Conservation (phyloP, 2,329 filamentous ascomycete species). For the Fusarium stilboides region DNA sequence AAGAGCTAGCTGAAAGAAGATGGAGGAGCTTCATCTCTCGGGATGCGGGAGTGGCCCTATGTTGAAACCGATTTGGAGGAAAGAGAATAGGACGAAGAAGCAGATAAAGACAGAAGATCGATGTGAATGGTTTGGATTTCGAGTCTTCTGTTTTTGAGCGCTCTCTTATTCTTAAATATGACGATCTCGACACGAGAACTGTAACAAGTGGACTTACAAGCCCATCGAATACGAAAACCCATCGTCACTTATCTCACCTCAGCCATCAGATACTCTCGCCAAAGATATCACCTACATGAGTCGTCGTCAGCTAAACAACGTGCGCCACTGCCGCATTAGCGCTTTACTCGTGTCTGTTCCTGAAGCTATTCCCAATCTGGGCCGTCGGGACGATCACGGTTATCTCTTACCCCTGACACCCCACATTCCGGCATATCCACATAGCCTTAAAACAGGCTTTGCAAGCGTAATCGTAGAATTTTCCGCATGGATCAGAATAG, state of each 20-base stretch:
- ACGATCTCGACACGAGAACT: not conserved
- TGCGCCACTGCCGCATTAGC: too few relatives aligned
- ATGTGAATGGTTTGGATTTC: not conserved
- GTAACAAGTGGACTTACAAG: not conserved
- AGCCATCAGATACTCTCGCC: not conserved
- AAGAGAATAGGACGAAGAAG: accelerated
- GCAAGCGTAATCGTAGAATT: not conserved
- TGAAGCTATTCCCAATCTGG: not conserved
- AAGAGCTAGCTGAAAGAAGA: not conserved
- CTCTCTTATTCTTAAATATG: not conserved
- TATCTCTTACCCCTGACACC: not conserved
- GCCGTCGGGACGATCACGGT: not conserved
- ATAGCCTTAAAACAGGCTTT: not conserved
- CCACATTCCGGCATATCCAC: constrained; percentile 11
- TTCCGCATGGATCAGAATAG: not conserved
- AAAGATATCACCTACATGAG: not conserved
- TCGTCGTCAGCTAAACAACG: not conserved
- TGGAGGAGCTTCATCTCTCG: not conserved
- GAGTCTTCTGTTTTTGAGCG: accelerated
- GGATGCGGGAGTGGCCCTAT: not conserved
- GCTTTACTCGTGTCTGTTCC: not conserved
- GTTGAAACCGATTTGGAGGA: too few relatives aligned
- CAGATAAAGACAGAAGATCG: not conserved
- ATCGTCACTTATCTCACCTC: not conserved
- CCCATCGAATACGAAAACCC: not conserved